A percentile compares a stretch with the other conserved stretches of the same genome.
These are phyloP conservation scores for Cryptosporidium parvum DNA, from an alignment of 169 alveolate species.

Conservation along the genomic window DNA sequence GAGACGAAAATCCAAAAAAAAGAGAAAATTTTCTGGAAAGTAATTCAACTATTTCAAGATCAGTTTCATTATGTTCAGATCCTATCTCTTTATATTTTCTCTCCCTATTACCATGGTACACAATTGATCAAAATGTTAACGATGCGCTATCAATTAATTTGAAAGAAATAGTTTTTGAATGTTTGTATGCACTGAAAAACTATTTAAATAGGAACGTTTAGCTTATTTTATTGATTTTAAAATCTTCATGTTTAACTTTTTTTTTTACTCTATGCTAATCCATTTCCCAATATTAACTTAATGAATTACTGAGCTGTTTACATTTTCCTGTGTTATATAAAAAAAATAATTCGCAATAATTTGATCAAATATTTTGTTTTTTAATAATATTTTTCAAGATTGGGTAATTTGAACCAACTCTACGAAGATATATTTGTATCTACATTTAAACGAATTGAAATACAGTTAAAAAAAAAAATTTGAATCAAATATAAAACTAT, in stretches of 20 bases:
- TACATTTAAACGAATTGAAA: too few species aligned
- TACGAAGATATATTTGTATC: not conserved
- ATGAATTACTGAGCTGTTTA: not conserved
- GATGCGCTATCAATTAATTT: constrained; percentile 1
- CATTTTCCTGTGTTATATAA: too few species aligned
- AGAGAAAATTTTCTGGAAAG: not conserved
- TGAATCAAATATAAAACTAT: too few species aligned
- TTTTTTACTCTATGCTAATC: not conserved
- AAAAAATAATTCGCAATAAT: too few species aligned
- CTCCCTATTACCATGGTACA: constrained; percentile 50
- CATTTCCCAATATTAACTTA: too few species aligned
- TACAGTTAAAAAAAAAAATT: not conserved
- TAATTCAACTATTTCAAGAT: not conserved
- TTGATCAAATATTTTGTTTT: too few species aligned
- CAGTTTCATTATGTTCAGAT: constrained; percentile 39
- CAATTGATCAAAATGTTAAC: not conserved
- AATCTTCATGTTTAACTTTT: not conserved
- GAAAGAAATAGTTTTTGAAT: constrained; percentile 22
- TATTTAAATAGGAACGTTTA: not conserved
- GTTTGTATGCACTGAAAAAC: constrained; percentile 30
- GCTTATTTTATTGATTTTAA: not conserved
- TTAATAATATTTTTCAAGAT: not conserved
- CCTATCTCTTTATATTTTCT: constrained; percentile 33
- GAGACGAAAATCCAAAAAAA: constrained; percentile 7
- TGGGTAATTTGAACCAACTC: too few species aligned